phyloP scores from a whole-genome alignment of 1,284 basidiomycete genomes.

The Sporisorium iseilematis-ciliati region DNA sequence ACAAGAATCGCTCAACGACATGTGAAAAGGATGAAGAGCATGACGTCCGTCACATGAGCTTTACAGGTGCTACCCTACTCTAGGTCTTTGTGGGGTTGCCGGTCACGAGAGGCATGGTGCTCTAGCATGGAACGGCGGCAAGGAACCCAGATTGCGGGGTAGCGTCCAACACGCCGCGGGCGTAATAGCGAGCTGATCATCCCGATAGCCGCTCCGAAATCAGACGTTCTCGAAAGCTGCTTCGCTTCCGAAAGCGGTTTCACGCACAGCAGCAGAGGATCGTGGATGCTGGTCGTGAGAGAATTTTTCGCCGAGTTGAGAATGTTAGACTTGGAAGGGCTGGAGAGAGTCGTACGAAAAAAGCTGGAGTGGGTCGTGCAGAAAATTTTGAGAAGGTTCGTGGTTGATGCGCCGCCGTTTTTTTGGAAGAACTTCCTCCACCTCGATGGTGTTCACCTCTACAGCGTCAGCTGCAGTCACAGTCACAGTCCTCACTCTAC shows the following conservation, averaged over 20 bases:
- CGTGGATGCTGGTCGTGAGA: no score
- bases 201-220: slow-evolving; percentile 29
- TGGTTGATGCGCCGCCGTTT: no score
- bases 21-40: not conserved
- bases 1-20: not conserved
- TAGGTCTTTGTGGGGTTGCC: not conserved
- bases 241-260: slow-evolving; percentile 41
- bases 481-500: no score
- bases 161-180: not conserved
- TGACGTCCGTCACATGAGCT: not conserved
- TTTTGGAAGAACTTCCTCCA: slow-evolving; percentile 22
- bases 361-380: not conserved
- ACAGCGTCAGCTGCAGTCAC: no score
- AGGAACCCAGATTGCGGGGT: slow-evolving; percentile 22
- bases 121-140: not conserved
- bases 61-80: not conserved
- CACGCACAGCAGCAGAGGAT: slow-evolving; percentile 4
- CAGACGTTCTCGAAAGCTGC: not conserved
- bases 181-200: slow-evolving; percentile 28
- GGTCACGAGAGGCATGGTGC: not conserved
- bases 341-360: slow-evolving; percentile 4
- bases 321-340: not conserved
- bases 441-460: no score
- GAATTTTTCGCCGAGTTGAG: not conserved
- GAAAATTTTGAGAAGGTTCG: slow-evolving; percentile 15